Base-by-base conservation (phyloP, 306 rosid genomes). In the Cajanus cajan region DNA sequence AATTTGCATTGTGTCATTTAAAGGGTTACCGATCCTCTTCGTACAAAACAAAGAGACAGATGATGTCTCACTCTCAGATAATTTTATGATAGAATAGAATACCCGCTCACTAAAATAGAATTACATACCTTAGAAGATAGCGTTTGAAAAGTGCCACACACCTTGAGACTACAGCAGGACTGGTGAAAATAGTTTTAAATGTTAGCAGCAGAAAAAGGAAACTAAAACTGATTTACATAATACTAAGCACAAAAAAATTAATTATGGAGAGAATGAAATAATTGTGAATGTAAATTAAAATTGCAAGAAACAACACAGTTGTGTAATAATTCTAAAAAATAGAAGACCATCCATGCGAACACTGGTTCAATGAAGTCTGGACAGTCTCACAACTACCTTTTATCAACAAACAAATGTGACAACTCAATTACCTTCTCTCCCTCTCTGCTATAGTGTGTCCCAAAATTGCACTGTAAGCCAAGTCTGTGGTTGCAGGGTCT, bases 371-470 rank as follows among this genome's bases (percentile, higher is more conserved):
- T 47, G 47, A 18, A 80, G 77, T 45, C 45, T 4, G n/a, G 37
- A 45, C 33, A 24, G 63, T 44, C 65, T 71, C 48, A 63, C 77
- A 74, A 43, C 65, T 54, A 52, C 68, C 69, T 50, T 71, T 13
- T 48, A 33, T 48, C 57, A 41, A 79, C 40, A 73, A n/a, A 83
- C 43, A 50, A 58, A 74, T 55, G 67, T 19, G n/a, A 43, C 50
- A 68, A 83, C 87, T 18, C 43, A 68, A 83, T 88, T 87, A 93
- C 98, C 98, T 93, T 82, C 97, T 91, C 85, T 91, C 98, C 90
- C 97, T 91, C 91, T 93, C 98, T 39, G 98, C 93, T 77, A 91
- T 85, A 54, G 98, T 90, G 82, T 93, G 96, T 80, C 90, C 98
- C 85, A 93, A 78, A 85, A 93, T 87, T 78, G 90, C 90, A 83